These are phyloP conservation scores for Mycotypha africana DNA, from an alignment of 371 early-diverging fungal species.

Conservation along the genomic window DNA sequence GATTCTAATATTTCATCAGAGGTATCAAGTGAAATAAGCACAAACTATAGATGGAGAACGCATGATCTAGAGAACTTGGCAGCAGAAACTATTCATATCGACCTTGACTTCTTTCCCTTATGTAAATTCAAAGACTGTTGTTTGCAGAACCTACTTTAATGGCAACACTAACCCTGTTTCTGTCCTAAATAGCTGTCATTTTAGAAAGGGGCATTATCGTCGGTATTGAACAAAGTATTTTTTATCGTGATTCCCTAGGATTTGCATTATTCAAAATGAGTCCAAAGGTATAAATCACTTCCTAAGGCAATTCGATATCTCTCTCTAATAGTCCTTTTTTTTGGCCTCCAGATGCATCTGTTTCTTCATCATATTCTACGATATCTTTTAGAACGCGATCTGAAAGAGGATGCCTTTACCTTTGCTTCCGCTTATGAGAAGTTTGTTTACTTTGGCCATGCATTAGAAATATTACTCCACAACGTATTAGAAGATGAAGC, in stretches of 20 bases:
- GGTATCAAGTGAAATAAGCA: slow-evolving; percentile 19
- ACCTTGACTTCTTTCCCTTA: slow-evolving; percentile 78
- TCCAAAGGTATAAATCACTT: slow-evolving; percentile 54
- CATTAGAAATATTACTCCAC: slow-evolving; percentile 81
- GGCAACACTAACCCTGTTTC: not conserved
- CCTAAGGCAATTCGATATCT: not conserved
- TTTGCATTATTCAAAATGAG: slow-evolving; percentile 62
- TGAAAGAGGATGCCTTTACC: slow-evolving; percentile 51
- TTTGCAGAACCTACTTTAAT: no score
- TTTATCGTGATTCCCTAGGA: slow-evolving; percentile 48
- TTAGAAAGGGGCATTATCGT: slow-evolving; percentile 72
- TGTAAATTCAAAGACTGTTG: slow-evolving; percentile 59
- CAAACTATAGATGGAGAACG: slow-evolving; percentile 34
- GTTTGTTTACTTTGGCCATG: slow-evolving; percentile 77
- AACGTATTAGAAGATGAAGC: slow-evolving; percentile 79
- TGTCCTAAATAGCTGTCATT: slow-evolving; percentile 52
- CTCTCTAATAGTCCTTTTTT: no score
- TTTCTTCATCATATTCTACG: slow-evolving; percentile 71
- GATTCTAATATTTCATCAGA: no score
- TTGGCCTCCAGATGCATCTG: slow-evolving; percentile 62
- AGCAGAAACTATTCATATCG: slow-evolving; percentile 43
- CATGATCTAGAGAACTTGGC: slow-evolving; percentile 22
- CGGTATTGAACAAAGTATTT: slow-evolving; percentile 71
- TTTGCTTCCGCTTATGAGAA: slow-evolving; percentile 66
- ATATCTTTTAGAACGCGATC: slow-evolving; percentile 47